Percentiles rank a stretch among this genome's conserved stretches.
Evolutionary conservation across 345 rosid species (phyloP).

Genomic region (Populus pruinosa): DNA sequence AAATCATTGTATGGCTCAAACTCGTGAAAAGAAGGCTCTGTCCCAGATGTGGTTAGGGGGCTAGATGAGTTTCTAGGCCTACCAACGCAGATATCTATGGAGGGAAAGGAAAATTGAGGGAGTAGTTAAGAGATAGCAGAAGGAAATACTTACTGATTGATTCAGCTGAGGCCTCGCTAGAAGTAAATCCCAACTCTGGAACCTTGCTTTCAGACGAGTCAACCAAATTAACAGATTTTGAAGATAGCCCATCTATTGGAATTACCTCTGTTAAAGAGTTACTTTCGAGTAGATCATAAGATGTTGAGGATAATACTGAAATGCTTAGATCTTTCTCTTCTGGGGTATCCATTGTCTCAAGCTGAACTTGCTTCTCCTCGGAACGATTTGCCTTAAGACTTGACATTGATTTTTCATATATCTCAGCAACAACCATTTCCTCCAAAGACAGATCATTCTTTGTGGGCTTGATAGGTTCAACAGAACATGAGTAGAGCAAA

Average conservation of each 20-base stretch:
- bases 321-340: constrained; percentile 4
- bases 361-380: constrained; percentile 3
- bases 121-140: neutral
- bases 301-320: neutral
- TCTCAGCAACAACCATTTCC: neutral
- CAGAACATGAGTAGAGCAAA: constrained; percentile 7
- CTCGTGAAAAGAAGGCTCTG: neutral
- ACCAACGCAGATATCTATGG: neutral
- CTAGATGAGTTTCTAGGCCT: neutral
- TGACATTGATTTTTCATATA: neutral
- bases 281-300: neutral
- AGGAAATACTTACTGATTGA: constrained; percentile 18
- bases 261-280: neutral
- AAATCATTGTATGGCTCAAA: neutral
- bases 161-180: constrained; percentile 6
- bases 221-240: constrained; percentile 13
- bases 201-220: neutral
- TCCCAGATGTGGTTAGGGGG: neutral
- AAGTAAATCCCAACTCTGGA: constrained; percentile 2
- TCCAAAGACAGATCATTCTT: constrained; percentile 8
- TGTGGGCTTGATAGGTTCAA: neutral
- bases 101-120: neutral
- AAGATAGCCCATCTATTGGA: neutral
- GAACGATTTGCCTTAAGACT: neutral
- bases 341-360: neutral